Evolutionary conservation across 257 asterid species (phyloP), one percentile per base, ranked within the genome.

Genomic region (Fraxinus cuspidata): DNA sequence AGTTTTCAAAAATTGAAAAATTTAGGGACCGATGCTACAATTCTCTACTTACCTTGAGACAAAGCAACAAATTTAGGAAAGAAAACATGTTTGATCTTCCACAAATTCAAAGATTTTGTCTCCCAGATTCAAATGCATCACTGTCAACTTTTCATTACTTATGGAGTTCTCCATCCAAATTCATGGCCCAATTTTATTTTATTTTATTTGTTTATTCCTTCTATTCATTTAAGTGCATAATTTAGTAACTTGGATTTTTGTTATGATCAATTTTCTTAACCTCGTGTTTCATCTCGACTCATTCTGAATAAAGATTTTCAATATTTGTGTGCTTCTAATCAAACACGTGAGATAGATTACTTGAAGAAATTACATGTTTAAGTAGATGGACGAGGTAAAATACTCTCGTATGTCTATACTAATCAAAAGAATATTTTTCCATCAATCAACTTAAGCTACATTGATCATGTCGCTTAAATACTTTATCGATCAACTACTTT

Each of bases 61-160:
- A 51, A 37, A 28, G 9, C 18, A 10, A 56, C 58, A 65, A 68
- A 15, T 11, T 75, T 64, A 72, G 74, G 79, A 72, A 69, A 35
- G 40, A 72, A 12, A 70, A 82, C 78, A 81, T 3, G 68, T 63
- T 25, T 25, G 69, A 63, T 79, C 78, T 78, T 76, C 83, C 81
- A 81, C 78, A 49, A 81, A 74, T 76, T 80, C 77, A 63, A 49
- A 77, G 84, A 80, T 80, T 77, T 79, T 85, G 86, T 85, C 81
- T 18, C 77, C 83, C 77, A 38, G 63, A 51, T 79, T 73, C 70
- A 74, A 56, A 66, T 81, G 76, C 15, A 51, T 27, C 38, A 51
- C 72, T 70, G 31, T 65, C 64, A 75, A 70, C 76, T 69, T 81
- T 81, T 32, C 74, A 60, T 81, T 38, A 78, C 64, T 74, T 58